phyloP scores from a whole-genome alignment of 2,329 filamentous ascomycete species.

The Phyllosticta paracitricarpa region DNA sequence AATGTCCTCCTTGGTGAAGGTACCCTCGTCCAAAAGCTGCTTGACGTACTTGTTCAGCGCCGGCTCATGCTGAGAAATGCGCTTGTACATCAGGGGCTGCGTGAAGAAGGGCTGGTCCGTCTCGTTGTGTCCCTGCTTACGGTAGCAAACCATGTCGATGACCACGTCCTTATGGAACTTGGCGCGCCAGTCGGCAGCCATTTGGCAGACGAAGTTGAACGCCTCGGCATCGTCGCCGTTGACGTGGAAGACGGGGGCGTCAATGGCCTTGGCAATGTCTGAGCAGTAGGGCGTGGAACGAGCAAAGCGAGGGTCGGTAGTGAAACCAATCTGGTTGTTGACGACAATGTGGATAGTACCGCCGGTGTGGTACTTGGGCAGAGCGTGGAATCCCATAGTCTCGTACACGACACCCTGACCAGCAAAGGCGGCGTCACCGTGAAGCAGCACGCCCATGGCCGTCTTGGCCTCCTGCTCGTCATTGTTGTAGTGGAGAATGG shows the following conservation, averaged over 20 bases:
- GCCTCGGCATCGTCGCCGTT: slow-evolving; percentile 98
- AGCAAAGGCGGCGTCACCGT: slow-evolving; percentile 95
- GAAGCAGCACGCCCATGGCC: slow-evolving; percentile 91
- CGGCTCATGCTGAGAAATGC: slow-evolving; percentile 72
- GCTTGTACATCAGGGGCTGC: slow-evolving; percentile 99
- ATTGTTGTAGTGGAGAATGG: slow-evolving; percentile 98
- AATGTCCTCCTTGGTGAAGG: slow-evolving; percentile 93
- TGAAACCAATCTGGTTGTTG: slow-evolving; percentile 99
- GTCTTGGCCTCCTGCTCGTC: slow-evolving; percentile 82
- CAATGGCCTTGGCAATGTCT: slow-evolving; percentile 97
- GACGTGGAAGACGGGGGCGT: slow-evolving; percentile 97
- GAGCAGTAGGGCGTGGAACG: slow-evolving; percentile 98
- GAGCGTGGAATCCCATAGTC: slow-evolving; percentile 92
- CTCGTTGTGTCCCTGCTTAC: slow-evolving; percentile 98
- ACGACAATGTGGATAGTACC: slow-evolving; percentile 95
- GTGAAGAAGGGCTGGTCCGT: slow-evolving; percentile 99
- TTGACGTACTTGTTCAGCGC: slow-evolving; percentile 87
- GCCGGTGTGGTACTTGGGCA: slow-evolving; percentile 92
- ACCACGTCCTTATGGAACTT: slow-evolving; percentile 98
- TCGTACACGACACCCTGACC: slow-evolving; percentile 97
- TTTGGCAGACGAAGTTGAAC: slow-evolving; percentile 94
- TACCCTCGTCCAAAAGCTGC: slow-evolving; percentile 82
- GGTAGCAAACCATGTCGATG: slow-evolving; percentile 96
- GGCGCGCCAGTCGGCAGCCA: slow-evolving; percentile 94
- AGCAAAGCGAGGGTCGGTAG: slow-evolving; percentile 92